Percentiles rank a stretch among this genome's conserved stretches.
These are phyloP conservation scores for Exserohilum turcica DNA, from an alignment of 2,329 filamentous ascomycete species.

Conservation along the genomic window DNA sequence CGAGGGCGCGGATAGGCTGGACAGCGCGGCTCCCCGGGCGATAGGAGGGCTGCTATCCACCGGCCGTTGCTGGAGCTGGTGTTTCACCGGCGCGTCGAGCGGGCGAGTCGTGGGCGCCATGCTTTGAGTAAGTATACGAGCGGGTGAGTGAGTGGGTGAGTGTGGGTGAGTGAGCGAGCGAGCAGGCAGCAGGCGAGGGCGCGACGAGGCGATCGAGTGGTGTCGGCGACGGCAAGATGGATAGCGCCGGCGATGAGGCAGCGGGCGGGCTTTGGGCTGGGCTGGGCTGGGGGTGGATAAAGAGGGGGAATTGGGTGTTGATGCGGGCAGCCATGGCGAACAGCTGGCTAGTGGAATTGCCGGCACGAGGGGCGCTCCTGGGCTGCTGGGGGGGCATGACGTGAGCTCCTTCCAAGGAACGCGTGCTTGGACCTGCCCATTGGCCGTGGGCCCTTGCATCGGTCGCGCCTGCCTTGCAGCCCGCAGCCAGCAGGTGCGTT, in stretches of 20 bases:
- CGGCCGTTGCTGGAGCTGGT: conserved; percentile 6
- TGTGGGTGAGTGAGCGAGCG: too few relatives aligned
- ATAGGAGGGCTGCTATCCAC: conserved; percentile 19
- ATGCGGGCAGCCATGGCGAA: conserved; percentile 15
- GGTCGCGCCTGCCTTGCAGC: conserved; percentile 36
- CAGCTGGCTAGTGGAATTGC: conserved; percentile 29
- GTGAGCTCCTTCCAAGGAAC: conserved; percentile 26
- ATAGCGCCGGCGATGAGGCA: too few relatives aligned
- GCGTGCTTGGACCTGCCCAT: conserved; percentile 24
- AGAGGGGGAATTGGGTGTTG: conserved; percentile 7
- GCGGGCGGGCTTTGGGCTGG: too few relatives aligned
- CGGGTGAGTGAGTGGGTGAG: too few relatives aligned
- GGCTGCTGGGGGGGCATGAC: conserved; percentile 19
- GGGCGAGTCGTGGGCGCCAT: conserved; percentile 2
- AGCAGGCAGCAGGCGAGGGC: too few relatives aligned
- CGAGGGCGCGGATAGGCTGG: conserved; percentile 13
- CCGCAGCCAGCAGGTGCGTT: conserved; percentile 1
- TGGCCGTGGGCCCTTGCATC: conserved; percentile 29
- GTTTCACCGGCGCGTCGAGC: conserved; percentile 25
- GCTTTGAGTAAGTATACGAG: too few relatives aligned
- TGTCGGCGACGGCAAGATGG: too few relatives aligned
- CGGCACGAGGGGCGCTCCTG: conserved; percentile 27
- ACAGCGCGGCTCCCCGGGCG: conserved; percentile 4
- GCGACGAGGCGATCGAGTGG: too few relatives aligned
- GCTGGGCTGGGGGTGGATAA: too few relatives aligned